Base-by-base conservation (phyloP, 2,329 filamentous ascomycete genomes). In the Colletotrichum costaricense region DNA sequence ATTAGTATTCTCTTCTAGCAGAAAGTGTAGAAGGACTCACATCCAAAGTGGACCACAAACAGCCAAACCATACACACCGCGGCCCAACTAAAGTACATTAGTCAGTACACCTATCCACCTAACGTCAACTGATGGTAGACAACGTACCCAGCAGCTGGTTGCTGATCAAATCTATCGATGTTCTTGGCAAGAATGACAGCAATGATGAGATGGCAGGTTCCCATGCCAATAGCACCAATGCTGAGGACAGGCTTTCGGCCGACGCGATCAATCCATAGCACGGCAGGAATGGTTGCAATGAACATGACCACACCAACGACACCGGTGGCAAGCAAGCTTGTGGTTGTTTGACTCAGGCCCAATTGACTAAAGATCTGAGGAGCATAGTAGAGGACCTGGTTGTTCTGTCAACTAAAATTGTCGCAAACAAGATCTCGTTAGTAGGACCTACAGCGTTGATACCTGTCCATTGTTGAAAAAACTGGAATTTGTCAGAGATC, bases 41-140 rank as follows among this genome's bases (percentile, higher is more conserved):
- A 94, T 35, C 92, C 93, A 78, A 95, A 95, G 81, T 93, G 89
- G 35, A 94, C 85, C 33, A 94, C 90, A 75, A 93, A 95, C 0
- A 95, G 85, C 93, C 93, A 95, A 9, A 93, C 90, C 89, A 93
- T 92, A 65, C 79, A 83, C 2, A 88, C 85, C 6, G 88, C 92
- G 0, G 92, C 93, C 93, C 93, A 95, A 19, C 42, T 46, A 19
- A 9, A 46, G 7, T 9, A 4, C 19, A 7, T 2, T 8, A 19
- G 19, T 46, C 42, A 46, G 42, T 46, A n/a, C 2, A n/a, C 16
- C n/a, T 7, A 46, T 46, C 3, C 7, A 19, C 3, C 16, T 33
- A 33, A 33, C 1, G 2, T 33, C 30, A 33, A 46, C 7, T 46
- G 19, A n/a, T n/a, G 42, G 42, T 7, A n/a, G 42, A 9, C 3